phyloP scores from a whole-genome alignment of 495 filamentous ascomycete genomes.

The Hypoxylon intermedium region DNA sequence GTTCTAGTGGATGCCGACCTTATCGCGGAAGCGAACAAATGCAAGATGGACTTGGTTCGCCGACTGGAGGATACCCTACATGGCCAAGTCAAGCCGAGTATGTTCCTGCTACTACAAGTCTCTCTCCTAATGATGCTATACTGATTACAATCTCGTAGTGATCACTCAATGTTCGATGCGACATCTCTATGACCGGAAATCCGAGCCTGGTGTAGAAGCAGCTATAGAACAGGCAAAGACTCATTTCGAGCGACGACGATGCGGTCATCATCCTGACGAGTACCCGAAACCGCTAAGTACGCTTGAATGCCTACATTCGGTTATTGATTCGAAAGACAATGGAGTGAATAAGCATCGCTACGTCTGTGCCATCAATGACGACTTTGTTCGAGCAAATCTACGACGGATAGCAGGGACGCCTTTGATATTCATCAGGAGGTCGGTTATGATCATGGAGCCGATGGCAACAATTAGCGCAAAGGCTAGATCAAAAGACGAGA shows the following conservation, averaged over 20 bases:
- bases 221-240: constrained; percentile 73
- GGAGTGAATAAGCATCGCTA: constrained; percentile 88
- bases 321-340: constrained; percentile 75
- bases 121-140: neutral
- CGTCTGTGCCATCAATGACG: constrained; percentile 79
- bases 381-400: constrained; percentile 61
- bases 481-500: constrained; percentile 72
- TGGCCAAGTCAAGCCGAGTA: constrained; percentile 84
- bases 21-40: constrained; percentile 71
- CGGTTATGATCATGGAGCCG: constrained; percentile 83
- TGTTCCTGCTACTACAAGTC: constrained; percentile 28
- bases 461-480: constrained; percentile 70
- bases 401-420: constrained; percentile 75
- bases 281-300: constrained; percentile 71
- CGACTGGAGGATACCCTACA: constrained; percentile 77
- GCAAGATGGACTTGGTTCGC: constrained; percentile 80
- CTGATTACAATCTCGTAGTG: constrained; percentile 36
- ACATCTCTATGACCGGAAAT: constrained; percentile 68
- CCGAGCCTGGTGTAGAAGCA: constrained; percentile 61
- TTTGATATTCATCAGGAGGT: constrained; percentile 77
- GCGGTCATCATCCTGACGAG: constrained; percentile 83
- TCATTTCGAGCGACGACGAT: constrained; percentile 80
- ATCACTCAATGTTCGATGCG: constrained; percentile 65
- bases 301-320: constrained; percentile 75
- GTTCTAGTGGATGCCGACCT: constrained; percentile 87